A percentile compares a stretch with the other conserved stretches of the same genome.
Conservation (phyloP, 2,329 filamentous ascomycete species). For the Aspergillus costaricaensis region DNA sequence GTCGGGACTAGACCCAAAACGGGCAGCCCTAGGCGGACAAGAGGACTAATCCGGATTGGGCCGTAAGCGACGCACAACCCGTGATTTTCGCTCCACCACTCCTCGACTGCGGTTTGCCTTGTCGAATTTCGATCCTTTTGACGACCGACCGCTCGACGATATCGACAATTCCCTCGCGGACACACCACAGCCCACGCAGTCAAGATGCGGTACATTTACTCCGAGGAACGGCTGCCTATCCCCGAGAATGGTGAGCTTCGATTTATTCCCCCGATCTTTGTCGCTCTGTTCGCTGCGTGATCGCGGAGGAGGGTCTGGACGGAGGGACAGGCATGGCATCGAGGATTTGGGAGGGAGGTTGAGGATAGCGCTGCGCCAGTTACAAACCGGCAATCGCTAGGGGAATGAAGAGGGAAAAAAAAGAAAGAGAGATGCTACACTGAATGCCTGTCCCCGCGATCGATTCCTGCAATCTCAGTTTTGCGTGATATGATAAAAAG, state of each 20-base stretch:
- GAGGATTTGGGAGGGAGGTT: background rate
- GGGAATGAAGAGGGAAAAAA: background rate
- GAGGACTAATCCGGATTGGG: constrained; percentile 38
- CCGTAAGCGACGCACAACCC: constrained; percentile 50
- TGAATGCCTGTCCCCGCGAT: constrained; percentile 11
- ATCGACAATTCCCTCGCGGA: constrained; percentile 46
- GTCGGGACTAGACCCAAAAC: constrained; percentile 1
- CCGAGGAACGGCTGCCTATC: constrained; percentile 90
- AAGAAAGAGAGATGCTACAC: background rate
- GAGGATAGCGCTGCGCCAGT: constrained; percentile 9
- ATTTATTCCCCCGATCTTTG: constrained; percentile 29
- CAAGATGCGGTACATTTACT: constrained; percentile 99
- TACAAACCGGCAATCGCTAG: background rate
- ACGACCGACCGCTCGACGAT: constrained; percentile 40
- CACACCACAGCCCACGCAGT: constrained; percentile 47
- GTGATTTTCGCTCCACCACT: constrained; percentile 45
- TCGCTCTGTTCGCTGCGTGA: constrained; percentile 25
- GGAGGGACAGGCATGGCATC: constrained; percentile 8
- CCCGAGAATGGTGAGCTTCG: constrained; percentile 87
- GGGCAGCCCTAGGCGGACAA: constrained; percentile 33
- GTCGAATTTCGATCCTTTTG: constrained; percentile 44
- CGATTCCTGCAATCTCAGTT: constrained; percentile 1
- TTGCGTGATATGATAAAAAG: constrained; percentile 2
- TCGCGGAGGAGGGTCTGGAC: constrained; percentile 14
- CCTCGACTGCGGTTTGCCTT: constrained; percentile 28